These are phyloP conservation scores for Torulaspora maleeae DNA, from an alignment of 805 yeast species.

Conservation along the genomic window DNA sequence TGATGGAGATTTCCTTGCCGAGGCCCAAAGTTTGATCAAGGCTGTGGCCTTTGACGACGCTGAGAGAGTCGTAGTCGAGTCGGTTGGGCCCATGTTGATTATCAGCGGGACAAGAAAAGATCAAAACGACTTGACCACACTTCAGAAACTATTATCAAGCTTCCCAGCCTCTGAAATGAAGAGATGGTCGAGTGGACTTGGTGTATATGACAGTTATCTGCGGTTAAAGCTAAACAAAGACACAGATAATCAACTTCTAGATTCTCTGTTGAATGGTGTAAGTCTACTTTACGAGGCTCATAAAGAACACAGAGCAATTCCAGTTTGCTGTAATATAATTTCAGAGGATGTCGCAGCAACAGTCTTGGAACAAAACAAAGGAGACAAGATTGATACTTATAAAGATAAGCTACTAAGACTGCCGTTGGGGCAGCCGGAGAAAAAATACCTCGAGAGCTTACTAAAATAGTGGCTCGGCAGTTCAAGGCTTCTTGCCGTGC, in stretches of 20 bases:
- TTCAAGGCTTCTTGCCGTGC: constrained; percentile 4
- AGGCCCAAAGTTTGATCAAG: constrained; percentile 54
- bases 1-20: constrained; percentile 49
- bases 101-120: constrained; percentile 13
- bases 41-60: constrained; percentile 64
- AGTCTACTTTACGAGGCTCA: constrained; percentile 39
- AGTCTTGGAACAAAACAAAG: constrained; percentile 6
- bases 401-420: constrained; percentile 15
- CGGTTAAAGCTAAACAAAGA: constrained; percentile 29
- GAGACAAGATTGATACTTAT: not conserved
- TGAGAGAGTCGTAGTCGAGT: constrained; percentile 48
- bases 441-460: constrained; percentile 35
- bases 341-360: constrained; percentile 40
- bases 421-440: constrained; percentile 30
- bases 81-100: constrained; percentile 71
- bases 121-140: constrained; percentile 40
- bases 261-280: constrained; percentile 43
- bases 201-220: constrained; percentile 51
- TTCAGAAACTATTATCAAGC: constrained; percentile 38
- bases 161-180: constrained; percentile 44
- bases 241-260: constrained; percentile 29
- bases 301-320: constrained; percentile 31
- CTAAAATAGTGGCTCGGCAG: constrained; percentile 2
- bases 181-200: constrained; percentile 56
- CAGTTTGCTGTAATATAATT: constrained; percentile 52